These are phyloP conservation scores for Xylaria scruposa DNA, from an alignment of 495 filamentous ascomycete species.

Conservation along the genomic window DNA sequence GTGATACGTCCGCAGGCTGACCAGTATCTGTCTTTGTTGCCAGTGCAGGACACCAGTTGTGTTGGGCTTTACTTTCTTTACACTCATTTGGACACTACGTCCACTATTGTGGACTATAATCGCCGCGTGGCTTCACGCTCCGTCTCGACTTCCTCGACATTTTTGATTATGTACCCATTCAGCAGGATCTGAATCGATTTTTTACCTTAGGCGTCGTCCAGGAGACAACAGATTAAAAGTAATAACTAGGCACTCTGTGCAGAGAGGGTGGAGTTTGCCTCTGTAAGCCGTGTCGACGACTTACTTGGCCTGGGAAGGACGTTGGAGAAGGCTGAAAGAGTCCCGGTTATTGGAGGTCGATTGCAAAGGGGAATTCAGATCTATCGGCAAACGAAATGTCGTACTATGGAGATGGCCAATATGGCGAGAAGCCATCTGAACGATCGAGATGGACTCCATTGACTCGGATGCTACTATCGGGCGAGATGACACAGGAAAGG, in stretches of 20 bases:
- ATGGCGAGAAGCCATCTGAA: conserved; percentile 59
- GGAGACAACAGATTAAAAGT: conserved; percentile 29
- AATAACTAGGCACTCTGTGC: conserved; percentile 12
- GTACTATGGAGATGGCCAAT: conserved; percentile 45
- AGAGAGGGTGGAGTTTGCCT: conserved; percentile 21
- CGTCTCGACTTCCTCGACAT: conserved; percentile 22
- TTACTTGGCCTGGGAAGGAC: conserved; percentile 23
- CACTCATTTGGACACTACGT: conserved; percentile 28
- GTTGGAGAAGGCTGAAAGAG: conserved; percentile 2
- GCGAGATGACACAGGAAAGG: conserved; percentile 70
- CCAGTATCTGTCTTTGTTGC: conserved; percentile 46
- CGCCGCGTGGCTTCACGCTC: conserved; percentile 5
- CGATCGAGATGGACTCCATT: conserved; percentile 73
- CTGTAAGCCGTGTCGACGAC: conserved; percentile 26
- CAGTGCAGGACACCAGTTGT: conserved; percentile 49
- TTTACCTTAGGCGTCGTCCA: conserved; percentile 21
- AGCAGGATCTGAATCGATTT: conserved; percentile 64
- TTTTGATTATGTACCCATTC: conserved; percentile 52
- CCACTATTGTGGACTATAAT: conserved; percentile 30
- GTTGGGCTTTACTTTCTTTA: conserved; percentile 46
- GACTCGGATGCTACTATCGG: conserved; percentile 70
- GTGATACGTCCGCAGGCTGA: conserved; percentile 53
- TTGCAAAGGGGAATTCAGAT: neutral
- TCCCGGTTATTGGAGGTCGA: conserved; percentile 1
- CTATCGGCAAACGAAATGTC: conserved; percentile 44